Conservation (phyloP, 2,329 filamentous ascomycete genomes). For the Colletotrichum sp. region DNA sequence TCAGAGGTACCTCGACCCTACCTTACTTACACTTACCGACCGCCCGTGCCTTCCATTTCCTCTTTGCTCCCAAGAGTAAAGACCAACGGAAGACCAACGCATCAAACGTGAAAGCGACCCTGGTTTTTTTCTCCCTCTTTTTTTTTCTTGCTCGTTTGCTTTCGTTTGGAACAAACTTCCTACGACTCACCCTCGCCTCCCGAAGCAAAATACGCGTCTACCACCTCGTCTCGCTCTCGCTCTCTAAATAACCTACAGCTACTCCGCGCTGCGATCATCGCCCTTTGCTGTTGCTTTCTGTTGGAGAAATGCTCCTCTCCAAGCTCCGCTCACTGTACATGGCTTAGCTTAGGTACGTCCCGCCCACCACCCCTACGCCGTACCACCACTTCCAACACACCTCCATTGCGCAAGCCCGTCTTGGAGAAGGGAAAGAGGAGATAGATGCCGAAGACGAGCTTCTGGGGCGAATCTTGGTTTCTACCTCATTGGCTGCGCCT, state of each 20-base stretch:
- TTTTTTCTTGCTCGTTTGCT: neutral
- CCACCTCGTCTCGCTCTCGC: neutral
- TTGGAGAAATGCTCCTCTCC: constrained; percentile 7
- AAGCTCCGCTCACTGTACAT: neutral
- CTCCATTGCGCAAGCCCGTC: neutral
- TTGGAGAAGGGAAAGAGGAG: neutral
- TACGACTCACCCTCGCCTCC: neutral
- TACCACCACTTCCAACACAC: neutral
- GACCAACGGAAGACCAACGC: neutral
- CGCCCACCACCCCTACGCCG: neutral
- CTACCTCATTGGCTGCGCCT: neutral
- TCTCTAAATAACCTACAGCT: neutral
- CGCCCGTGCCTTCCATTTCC: neutral
- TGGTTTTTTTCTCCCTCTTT: neutral
- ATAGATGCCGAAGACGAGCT: neutral
- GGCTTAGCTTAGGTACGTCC: constrained; percentile 12
- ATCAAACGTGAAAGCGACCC: neutral
- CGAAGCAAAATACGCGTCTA: neutral
- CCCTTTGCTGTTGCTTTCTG: neutral
- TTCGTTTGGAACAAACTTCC: neutral
- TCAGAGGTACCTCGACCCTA: neutral
- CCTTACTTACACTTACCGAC: neutral
- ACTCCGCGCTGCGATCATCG: neutral
- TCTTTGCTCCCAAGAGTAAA: neutral
- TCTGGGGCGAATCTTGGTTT: neutral